Conservation (phyloP, 176 grass and related monocot species). For the Coix lacrymajobi region DNA sequence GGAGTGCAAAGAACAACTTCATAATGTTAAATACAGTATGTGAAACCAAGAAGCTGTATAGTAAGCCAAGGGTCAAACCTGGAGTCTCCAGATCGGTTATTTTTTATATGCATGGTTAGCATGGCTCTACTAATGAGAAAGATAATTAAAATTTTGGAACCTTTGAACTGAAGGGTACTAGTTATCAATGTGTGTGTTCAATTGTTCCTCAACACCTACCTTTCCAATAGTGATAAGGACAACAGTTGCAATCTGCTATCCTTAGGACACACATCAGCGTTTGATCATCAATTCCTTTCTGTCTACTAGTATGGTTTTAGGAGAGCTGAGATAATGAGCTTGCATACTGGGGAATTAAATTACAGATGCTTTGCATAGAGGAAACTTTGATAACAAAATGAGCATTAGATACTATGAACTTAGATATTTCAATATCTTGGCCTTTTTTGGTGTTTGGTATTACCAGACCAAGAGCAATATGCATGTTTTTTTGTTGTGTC, state of each 20-base stretch:
- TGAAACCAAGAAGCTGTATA: background rate
- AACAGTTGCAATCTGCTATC: background rate
- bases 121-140: background rate
- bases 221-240: background rate
- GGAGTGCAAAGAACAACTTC: background rate
- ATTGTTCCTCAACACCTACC: background rate
- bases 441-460: background rate
- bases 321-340: background rate
- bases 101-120: background rate
- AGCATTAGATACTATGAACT: background rate
- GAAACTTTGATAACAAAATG: background rate
- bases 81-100: background rate
- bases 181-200: background rate
- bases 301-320: background rate
- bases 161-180: background rate
- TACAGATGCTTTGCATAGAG: background rate
- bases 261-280: background rate
- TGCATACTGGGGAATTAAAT: too few relatives aligned
- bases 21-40: background rate
- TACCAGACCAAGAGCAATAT: background rate
- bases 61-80: background rate
- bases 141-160: background rate
- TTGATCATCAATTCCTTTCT: background rate
- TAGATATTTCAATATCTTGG: background rate
- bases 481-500: background rate